Evolutionary conservation across 352 stramenopile genomes (phyloP), one percentile per base, ranked within the genome.

Genomic region (Pythium periplocum): DNA sequence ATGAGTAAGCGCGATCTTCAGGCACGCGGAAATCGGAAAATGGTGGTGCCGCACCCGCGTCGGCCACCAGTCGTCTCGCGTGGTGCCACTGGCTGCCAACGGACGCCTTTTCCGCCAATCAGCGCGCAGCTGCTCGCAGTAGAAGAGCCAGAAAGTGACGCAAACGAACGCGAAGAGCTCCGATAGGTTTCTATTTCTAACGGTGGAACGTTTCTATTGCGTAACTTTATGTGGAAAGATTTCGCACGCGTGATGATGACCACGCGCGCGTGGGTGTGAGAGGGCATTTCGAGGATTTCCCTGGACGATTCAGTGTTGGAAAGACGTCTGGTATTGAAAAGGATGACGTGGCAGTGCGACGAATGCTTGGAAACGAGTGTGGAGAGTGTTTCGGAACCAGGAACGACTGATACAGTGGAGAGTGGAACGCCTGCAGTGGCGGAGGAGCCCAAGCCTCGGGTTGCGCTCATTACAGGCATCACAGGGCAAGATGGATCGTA

Each of bases 401-500:
- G 35, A 51, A n/a, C 51, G 51, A 12, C 43, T 31, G 43, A 48
- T 31, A 9, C 43, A 48, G 17, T 26, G 17, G 17, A 26, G 17
- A 26, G 17, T 26, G 17, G 17, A 26, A 26, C 17, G 17, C 17
- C 17, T 26, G 17, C 43, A 17, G 31, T 31, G 43, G n/a, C 7
- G 6, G 10, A 10, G n/a, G 43, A 10, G 26, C 31, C 43, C 10
- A 26, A 39, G 7, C 59, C 68, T 45, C 70, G 64, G 0, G 79
- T 93, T 33, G 96, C 95, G 36, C 74, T 99, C 12, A 97, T 99
- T 68, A 99, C 96, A 7, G 97, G 97, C 50, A 98, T 99, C 69
- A 99, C 97, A 17, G 97, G 97, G 17, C 97, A 99, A 69, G 97
- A 99, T 79, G 97, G 97, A 26, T 98, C 95, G 31, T 99, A 99